phyloP scores from a whole-genome alignment of 208 protist species.

The Trypanosoma lewisi region DNA sequence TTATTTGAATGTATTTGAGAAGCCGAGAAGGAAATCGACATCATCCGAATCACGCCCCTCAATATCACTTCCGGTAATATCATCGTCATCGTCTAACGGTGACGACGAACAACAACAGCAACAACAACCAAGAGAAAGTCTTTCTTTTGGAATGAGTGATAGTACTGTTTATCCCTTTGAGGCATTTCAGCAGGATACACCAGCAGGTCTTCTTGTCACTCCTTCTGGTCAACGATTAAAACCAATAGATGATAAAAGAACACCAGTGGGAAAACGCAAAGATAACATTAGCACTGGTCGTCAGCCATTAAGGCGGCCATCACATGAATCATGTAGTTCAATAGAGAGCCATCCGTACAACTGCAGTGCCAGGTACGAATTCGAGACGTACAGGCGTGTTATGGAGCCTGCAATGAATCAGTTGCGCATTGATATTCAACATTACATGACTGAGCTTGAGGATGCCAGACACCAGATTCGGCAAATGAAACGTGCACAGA shows the following conservation, averaged over 20 bases:
- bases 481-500: conserved; percentile 21
- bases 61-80: neutral
- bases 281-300: neutral
- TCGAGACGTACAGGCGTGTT: conserved; percentile 49
- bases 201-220: conserved; percentile 13
- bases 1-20: neutral
- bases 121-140: neutral
- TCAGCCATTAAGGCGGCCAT: neutral
- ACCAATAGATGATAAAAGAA: neutral
- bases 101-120: neutral
- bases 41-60: neutral
- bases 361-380: conserved; percentile 38
- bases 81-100: neutral
- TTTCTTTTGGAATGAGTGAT: neutral
- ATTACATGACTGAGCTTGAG: conserved; percentile 29
- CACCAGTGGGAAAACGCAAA: neutral
- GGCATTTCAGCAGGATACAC: neutral
- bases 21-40: neutral
- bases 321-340: conserved; percentile 14
- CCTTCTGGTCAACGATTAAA: neutral
- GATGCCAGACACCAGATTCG: conserved; percentile 24
- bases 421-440: conserved; percentile 40
- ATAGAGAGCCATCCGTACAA: conserved; percentile 24
- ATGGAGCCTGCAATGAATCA: conserved; percentile 55
- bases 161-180: neutral